phyloP scores from a whole-genome alignment of 78 protist species.

The Bigelowiella natans region DNA sequence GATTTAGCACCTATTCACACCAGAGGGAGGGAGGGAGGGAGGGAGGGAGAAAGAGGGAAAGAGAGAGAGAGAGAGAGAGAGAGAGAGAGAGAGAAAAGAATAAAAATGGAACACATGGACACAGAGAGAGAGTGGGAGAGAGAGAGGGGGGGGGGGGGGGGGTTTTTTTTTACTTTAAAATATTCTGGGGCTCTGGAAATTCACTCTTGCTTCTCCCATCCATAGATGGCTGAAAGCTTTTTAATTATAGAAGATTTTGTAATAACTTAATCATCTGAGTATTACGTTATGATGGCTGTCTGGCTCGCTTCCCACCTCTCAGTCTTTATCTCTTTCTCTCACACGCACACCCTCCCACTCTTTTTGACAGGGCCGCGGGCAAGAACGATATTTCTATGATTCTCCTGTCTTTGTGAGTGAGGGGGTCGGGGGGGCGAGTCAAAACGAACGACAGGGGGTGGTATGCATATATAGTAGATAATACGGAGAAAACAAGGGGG shows the following conservation, averaged over 20 bases:
- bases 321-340: constrained; percentile 49
- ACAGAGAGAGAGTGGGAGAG: constrained; percentile 38
- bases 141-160: constrained; percentile 47
- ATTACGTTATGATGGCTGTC: too few species aligned
- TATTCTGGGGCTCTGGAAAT: not conserved
- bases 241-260: too few species aligned
- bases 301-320: not conserved
- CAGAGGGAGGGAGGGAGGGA: constrained; percentile 77
- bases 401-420: too few species aligned
- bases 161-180: not conserved
- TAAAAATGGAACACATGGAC: constrained; percentile 79
- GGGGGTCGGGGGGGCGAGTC: too few species aligned
- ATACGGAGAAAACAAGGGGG: too few species aligned
- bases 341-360: constrained; percentile 91
- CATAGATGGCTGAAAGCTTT: too few species aligned
- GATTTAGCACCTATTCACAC: constrained; percentile 48
- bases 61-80: constrained; percentile 83
- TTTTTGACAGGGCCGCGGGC: constrained; percentile 63
- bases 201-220: too few species aligned
- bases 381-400: too few species aligned
- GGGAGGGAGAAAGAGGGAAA: constrained; percentile 95
- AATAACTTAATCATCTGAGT: too few species aligned
- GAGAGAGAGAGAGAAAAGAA: constrained; percentile 85
- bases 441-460: too few species aligned
- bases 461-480: too few species aligned